Base-by-base conservation (phyloP, 192 early-diverging fungal species). In the Jimgerdemannia flammicorona region DNA sequence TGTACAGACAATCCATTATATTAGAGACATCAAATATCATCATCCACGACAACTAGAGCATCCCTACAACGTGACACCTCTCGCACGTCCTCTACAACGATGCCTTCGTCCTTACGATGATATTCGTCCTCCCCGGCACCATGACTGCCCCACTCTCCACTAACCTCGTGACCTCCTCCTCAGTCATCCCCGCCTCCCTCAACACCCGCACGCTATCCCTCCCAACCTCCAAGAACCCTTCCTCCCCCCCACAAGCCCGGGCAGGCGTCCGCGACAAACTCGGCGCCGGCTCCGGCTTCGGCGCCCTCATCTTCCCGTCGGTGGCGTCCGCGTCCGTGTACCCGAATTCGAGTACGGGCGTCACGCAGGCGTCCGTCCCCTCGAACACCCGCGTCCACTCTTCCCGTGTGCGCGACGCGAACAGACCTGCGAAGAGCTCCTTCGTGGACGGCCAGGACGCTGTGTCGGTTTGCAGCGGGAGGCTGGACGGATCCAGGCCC, bases 301-400 rank as follows among this genome's bases (percentile, higher is more conserved):
- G 59, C 4, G 83, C 77, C 29, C 29, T 29, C 20, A 72, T 42
- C 14, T 74, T 66, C 9, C 41, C 78, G 49, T 81, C 77, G 74
- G 19, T 83, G 72, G 42, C 83, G 73, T 75, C 78, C 72, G 76
- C 70, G 3, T 69, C 18, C 7, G 76, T 54, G n/a, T 19, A 77
- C 39, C 81, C 68, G 20, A 75, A 73, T 18, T 85, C 85, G 67
- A 91, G 67, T 4, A 92, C 83, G n/a, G 91, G 91, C 17, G 88
- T 88, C 9, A 86, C 85, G 74, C 91, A 92, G 0, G 91, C 90
- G 79, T 92, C 91, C 4, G 83, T 87, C 9, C 79, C 76, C 43
- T 86, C 77, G 82, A 90, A 91, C 20, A 92, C 79, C 29, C 73
- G 68, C 3, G 74, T 78, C 91, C 91, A 92, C 79, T 92, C 90